These are phyloP conservation scores for Penicillium turbatum DNA, from an alignment of 495 filamentous ascomycete species.

Conservation along the genomic window DNA sequence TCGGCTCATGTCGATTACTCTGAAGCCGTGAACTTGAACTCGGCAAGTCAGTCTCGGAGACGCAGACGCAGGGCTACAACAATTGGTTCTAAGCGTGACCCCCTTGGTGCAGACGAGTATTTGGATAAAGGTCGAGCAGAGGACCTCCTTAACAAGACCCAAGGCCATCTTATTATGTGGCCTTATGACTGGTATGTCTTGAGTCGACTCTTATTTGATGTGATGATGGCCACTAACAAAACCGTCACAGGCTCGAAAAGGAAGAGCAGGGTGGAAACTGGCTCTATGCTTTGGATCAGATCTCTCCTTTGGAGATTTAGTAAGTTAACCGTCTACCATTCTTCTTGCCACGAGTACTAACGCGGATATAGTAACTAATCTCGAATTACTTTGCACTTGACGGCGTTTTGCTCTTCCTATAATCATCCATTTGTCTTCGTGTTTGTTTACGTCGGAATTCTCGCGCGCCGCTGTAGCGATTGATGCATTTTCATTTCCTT, in stretches of 20 bases:
- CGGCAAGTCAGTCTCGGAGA: slow-evolving; percentile 39
- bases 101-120: slow-evolving; percentile 67
- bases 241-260: slow-evolving; percentile 56
- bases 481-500: slow-evolving; percentile 14
- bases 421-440: not conserved
- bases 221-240: slow-evolving; percentile 2
- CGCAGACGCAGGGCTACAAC: slow-evolving; percentile 72
- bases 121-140: slow-evolving; percentile 70
- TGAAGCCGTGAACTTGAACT: slow-evolving; percentile 46
- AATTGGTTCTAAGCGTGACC: slow-evolving; percentile 66
- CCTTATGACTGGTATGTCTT: slow-evolving; percentile 79
- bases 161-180: slow-evolving; percentile 86
- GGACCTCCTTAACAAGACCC: slow-evolving; percentile 72
- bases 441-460: slow-evolving; percentile 6
- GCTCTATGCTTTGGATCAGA: slow-evolving; percentile 92
- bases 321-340: slow-evolving; percentile 44
- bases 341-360: slow-evolving; percentile 6
- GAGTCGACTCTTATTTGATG: not conserved
- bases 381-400: slow-evolving; percentile 16
- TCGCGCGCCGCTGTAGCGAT: slow-evolving; percentile 11
- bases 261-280: slow-evolving; percentile 93
- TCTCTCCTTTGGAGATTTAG: slow-evolving; percentile 98
- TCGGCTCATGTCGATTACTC: slow-evolving; percentile 44
- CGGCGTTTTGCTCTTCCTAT: slow-evolving; percentile 12
- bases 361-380: slow-evolving; percentile 23